phyloP scores from a whole-genome alignment of 2,329 filamentous ascomycete genomes.

The Colletotrichum orchidophilum region DNA sequence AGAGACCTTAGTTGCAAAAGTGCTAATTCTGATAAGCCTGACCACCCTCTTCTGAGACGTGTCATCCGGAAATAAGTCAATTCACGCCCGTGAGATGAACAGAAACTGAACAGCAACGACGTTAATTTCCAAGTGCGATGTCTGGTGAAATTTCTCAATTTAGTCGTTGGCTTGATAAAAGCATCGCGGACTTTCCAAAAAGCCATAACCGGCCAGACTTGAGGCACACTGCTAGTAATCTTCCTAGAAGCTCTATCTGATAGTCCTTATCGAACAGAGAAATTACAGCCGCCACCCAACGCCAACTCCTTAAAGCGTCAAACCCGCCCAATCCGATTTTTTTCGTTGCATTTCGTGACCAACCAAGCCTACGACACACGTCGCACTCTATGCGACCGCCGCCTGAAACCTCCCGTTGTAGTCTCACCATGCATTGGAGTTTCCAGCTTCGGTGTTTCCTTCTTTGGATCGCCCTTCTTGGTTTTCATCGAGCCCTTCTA shows the following conservation, averaged over 20 bases:
- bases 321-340: not conserved
- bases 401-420: not conserved
- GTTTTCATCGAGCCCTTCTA: slow-evolving; percentile 43
- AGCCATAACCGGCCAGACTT: not conserved
- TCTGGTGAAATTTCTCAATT: not conserved
- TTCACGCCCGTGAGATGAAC: not conserved
- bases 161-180: not conserved
- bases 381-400: slow-evolving; percentile 18
- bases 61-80: not conserved
- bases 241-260: not conserved
- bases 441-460: not conserved
- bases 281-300: slow-evolving; percentile 10
- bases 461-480: not conserved
- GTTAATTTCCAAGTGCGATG: not conserved
- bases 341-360: slow-evolving; percentile 17
- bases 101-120: too few relatives aligned
- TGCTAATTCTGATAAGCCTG: slow-evolving; percentile 4
- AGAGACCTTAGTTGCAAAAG: slow-evolving; percentile 17
- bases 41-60: not conserved
- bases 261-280: not conserved
- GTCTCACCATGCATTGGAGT: not conserved
- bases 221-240: not conserved
- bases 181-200: not conserved
- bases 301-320: slow-evolving; percentile 10
- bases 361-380: slow-evolving; percentile 6